Conservation (phyloP, 768 basidiomycete genomes). For the Suillus ampliporus region DNA sequence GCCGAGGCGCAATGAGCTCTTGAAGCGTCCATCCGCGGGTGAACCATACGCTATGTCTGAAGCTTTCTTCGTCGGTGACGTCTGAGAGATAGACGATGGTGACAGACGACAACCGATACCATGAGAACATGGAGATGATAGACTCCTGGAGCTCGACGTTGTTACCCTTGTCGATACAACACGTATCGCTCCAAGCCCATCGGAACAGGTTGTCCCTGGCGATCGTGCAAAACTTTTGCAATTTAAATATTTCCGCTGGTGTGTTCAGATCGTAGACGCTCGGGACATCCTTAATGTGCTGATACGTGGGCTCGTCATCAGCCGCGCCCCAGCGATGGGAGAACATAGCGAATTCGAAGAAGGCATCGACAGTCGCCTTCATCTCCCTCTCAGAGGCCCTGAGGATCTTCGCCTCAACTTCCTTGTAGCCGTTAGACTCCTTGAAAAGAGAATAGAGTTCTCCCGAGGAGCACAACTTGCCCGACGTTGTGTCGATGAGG, state of each 20-base stretch:
- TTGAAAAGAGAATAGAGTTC: neutral
- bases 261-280: neutral
- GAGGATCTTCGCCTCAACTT: neutral
- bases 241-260: conserved; percentile 18
- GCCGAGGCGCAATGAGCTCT: conserved; percentile 8
- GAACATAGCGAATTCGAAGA: conserved; percentile 14
- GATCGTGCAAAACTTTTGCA: conserved; percentile 29
- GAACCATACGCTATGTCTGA: conserved; percentile 12
- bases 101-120: conserved; percentile 26
- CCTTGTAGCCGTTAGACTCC: neutral
- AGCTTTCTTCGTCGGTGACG: conserved; percentile 1
- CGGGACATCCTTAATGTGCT: neutral
- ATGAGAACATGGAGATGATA: conserved; percentile 33
- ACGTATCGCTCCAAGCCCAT: conserved; percentile 29
- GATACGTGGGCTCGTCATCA: conserved; percentile 6
- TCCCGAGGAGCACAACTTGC: neutral
- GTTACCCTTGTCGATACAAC: conserved; percentile 30
- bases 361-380: neutral
- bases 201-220: conserved; percentile 21
- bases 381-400: neutral
- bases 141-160: conserved; percentile 31
- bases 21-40: conserved; percentile 11
- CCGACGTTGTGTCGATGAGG: conserved; percentile 1
- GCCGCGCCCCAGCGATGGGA: conserved; percentile 12
- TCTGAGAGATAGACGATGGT: conserved; percentile 27